Base-by-base conservation (phyloP, 495 filamentous ascomycete genomes). In the Trypethelium eluteriae region DNA sequence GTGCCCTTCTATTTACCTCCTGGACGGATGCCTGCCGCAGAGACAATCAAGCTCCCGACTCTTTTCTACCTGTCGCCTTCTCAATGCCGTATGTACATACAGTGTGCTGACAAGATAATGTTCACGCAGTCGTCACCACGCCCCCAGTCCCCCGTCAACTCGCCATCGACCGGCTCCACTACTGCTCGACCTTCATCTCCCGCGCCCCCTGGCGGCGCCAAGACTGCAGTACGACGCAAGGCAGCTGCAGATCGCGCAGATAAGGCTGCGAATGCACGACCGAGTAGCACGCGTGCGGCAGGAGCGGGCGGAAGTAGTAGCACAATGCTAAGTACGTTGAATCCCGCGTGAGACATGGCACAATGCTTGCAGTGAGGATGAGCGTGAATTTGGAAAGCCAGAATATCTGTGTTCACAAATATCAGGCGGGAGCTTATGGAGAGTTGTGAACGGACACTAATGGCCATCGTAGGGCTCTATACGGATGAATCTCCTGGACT, bases 211-310 rank as follows among this genome's bases (percentile, higher is more conserved):
- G 94, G 94, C 66, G 94, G 94, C 71, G 91, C 94, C 65, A 92
- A 93, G 77, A 93, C 93, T 71, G 93, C 91, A 68, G 91, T 98
- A 81, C 87, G 93, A 76, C 86, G 94, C 74, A 88, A 92, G 74
- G 94, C 94, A 38, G 92, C 94, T 2, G 93, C 93, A 67, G 94
- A 98, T 77, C 88, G 95, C 80, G 94, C 94, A 77, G 93, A 96
- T 74, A 91, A 92, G 78, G 84, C 91, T 65, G 92, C 92, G 69
- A 98, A 96, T 87, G 87, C 83, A 62, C 81, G 94, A 62, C 94
- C 94, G 38, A 89, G 86, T 76, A 93, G 90, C 76, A 98, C 94
- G 64, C 84, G 95, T 68, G 87, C 93, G 39, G 94, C 94, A 16
- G 94, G 95, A 68, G 94, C 95, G 10, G 94, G 94, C 67, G 94